These are phyloP conservation scores for Emmonsiellopsis sp. DNA, from an alignment of 2,329 filamentous ascomycete species.

Conservation along the genomic window DNA sequence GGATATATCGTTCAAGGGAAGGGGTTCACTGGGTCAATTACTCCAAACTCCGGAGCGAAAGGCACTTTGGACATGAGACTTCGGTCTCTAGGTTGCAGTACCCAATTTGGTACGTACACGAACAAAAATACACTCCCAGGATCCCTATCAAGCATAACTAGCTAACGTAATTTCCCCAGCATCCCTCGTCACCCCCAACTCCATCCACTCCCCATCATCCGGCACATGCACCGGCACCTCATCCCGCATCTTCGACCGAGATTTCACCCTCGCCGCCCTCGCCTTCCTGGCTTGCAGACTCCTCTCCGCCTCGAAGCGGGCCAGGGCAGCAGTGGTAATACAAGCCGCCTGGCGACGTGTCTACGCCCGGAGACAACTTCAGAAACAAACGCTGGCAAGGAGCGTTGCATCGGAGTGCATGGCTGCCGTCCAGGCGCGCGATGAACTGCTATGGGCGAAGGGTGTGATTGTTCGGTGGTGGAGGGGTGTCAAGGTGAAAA, in stretches of 20 bases:
- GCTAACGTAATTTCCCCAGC: slow-evolving; percentile 24
- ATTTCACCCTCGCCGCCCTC: slow-evolving; percentile 49
- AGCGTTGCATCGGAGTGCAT: slow-evolving; percentile 33
- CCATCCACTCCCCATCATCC: background rate
- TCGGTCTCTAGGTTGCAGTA: slow-evolving; percentile 32
- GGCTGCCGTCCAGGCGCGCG: slow-evolving; percentile 36
- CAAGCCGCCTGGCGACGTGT: slow-evolving; percentile 43
- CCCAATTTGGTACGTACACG: slow-evolving; percentile 30
- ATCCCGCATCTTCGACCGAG: slow-evolving; percentile 41
- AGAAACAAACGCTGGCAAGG: slow-evolving; percentile 17
- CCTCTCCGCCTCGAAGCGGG: slow-evolving; percentile 40
- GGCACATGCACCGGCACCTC: background rate
- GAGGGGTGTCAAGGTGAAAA: slow-evolving; percentile 17
- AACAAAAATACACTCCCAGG: no score
- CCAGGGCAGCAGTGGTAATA: slow-evolving; percentile 44
- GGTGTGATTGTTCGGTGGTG: slow-evolving; percentile 27
- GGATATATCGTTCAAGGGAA: slow-evolving; percentile 24
- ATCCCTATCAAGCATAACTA: background rate
- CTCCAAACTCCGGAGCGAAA: background rate
- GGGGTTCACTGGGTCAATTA: no score
- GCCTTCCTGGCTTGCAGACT: slow-evolving; percentile 53
- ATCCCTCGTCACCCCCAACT: slow-evolving; percentile 31
- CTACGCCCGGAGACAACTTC: slow-evolving; percentile 11
- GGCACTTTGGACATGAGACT: slow-evolving; percentile 26
- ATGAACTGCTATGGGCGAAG: slow-evolving; percentile 33